Evolutionary conservation across 179 eudicot species (phyloP), one percentile per base, ranked within the genome.

Genomic region (Silene coronaria): DNA sequence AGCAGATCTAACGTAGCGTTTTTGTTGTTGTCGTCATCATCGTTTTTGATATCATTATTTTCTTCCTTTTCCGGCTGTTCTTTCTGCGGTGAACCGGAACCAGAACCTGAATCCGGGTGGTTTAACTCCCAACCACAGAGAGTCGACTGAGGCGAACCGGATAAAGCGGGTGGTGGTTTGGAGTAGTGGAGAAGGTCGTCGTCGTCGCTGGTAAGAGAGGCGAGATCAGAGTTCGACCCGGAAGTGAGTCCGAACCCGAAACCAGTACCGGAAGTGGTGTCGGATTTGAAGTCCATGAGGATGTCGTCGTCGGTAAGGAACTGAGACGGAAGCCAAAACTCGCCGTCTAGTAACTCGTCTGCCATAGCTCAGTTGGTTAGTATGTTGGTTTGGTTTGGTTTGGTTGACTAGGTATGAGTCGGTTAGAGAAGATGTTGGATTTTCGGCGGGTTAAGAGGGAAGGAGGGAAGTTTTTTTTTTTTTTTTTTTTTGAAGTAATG

Each of bases 311-410:
- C 97, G n/a, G 90, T 84, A 3, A 91, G 87, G 67, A 91, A 83
- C 82, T 88, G 85, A 0, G 92, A 82, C 0, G 94, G 97, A 0
- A 91, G 84, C 94, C 94, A 89, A 51, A 89, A 91, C 89, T 88
- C 94, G 0, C 87, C 90, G 79, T 86, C 92, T 72, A 84, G 87
- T 34, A 87, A 75, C 14, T 82, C 82, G n/a, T 87, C 82, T 1
- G 89, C 89, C 96, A 89, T 82, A 17, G 16, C 26, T 32, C 2
- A 5, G 26, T 5, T 10, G 5, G n/a, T n/a, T n/a, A n/a, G n/a
- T n/a, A n/a, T n/a, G n/a, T n/a, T n/a, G n/a, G n/a, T n/a, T n/a
- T n/a, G n/a, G n/a, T n/a, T n/a, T n/a, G n/a, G n/a, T n/a, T n/a
- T n/a, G n/a, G 57, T 16, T 16, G n/a, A 12, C 14, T 3, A n/a